phyloP scores from a whole-genome alignment of 495 filamentous ascomycete genomes.

The Talaromyces wortmannii region DNA sequence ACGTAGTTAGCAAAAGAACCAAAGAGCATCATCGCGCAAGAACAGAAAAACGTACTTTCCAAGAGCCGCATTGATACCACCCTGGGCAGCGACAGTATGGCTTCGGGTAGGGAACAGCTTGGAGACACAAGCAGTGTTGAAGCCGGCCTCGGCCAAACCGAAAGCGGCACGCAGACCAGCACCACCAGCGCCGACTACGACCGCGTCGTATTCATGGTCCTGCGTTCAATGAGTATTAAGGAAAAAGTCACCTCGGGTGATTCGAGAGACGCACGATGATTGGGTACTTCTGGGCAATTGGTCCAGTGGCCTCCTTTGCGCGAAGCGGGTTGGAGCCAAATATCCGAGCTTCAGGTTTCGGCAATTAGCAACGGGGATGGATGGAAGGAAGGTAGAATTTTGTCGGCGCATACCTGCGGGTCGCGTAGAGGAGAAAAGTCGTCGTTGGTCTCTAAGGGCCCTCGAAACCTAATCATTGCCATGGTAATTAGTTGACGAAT shows the following conservation, averaged over 20 bases:
- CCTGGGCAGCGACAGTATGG: conserved; percentile 83
- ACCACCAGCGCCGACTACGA: conserved; percentile 93
- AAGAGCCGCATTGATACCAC: conserved; percentile 89
- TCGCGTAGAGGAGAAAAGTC: conserved; percentile 79
- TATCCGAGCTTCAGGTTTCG: conserved; percentile 54
- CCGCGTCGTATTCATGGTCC: conserved; percentile 78
- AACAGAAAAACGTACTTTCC: conserved; percentile 56
- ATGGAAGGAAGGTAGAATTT: conserved; percentile 8
- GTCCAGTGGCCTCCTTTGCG: conserved; percentile 83
- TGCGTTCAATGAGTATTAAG: conserved; percentile 12
- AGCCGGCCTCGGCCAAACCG: conserved; percentile 93
- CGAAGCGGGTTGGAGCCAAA: conserved; percentile 77
- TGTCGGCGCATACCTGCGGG: conserved; percentile 59
- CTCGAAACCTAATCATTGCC: conserved; percentile 11
- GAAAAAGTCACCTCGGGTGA: neutral
- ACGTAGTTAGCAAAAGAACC: neutral
- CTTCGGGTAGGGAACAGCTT: conserved; percentile 95
- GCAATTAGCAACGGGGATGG: conserved; percentile 20
- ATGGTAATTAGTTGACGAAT: neutral
- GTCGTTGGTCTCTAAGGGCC: conserved; percentile 45
- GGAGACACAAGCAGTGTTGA: conserved; percentile 97
- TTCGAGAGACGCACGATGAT: conserved; percentile 67
- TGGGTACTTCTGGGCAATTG: conserved; percentile 79
- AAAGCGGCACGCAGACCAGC: conserved; percentile 92
- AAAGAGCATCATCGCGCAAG: neutral